These are phyloP conservation scores for Cryptosporidium ubiquitum DNA, from an alignment of 169 alveolate genomes.

Conservation along the genomic window DNA sequence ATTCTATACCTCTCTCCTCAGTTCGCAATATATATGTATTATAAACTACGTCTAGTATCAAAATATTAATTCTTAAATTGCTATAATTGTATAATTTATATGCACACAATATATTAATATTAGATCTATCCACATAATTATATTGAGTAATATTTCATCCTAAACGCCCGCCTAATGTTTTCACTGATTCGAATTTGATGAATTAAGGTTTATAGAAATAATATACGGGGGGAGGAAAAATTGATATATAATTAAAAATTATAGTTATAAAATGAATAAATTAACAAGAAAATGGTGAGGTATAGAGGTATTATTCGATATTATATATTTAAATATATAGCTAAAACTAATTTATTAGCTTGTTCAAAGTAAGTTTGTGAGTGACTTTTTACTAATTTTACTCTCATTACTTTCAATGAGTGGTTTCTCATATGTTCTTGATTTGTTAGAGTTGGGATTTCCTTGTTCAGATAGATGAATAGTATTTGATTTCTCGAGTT, in stretches of 20 bases:
- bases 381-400: constrained; percentile 50
- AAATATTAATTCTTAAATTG: background rate
- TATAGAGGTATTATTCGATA: too few species aligned
- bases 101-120: background rate
- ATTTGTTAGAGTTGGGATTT: background rate
- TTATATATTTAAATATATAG: background rate
- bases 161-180: background rate
- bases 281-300: background rate
- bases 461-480: background rate
- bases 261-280: background rate
- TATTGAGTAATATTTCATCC: background rate
- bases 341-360: background rate
- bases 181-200: background rate
- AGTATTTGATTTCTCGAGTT: background rate
- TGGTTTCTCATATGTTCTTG: background rate
- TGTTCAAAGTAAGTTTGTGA: background rate
- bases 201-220: background rate
- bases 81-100: background rate
- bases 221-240: background rate
- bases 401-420: constrained; percentile 49
- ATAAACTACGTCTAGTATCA: background rate
- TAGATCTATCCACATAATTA: constrained; percentile 6
- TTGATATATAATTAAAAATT: background rate
- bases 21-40: background rate
- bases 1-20: background rate